Evolutionary conservation across 2,329 filamentous ascomycete genomes (phyloP), one percentile per base, ranked within the genome.

Genomic region (Fusarium caatingaense): DNA sequence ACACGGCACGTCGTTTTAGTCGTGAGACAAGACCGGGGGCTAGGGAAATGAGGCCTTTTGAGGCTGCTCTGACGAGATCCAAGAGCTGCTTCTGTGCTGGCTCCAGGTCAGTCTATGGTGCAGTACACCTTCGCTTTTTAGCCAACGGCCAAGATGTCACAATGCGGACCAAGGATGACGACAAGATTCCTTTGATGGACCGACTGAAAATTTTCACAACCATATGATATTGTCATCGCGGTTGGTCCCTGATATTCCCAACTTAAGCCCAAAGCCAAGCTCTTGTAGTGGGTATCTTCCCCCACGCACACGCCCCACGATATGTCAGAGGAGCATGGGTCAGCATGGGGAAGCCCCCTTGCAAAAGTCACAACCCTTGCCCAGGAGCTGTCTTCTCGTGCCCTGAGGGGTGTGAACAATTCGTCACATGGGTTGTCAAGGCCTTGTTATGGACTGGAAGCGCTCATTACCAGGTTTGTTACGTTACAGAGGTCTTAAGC

Each of bases 31-130:
- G 48, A 41, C 58, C 55, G 41, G 45, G 58, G 58, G 37, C 21
- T 21, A 44, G 41, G 41, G 49, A 66, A 69, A 71, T 71, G 68
- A 71, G 68, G 68, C 60, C 64, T 69, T 71, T 59, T 46, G 46
- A 54, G 60, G 60, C 46, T 53, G 25, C 41, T 64, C 64, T 68
- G 63, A 58, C 58, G 67, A 60, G 28, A 56, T 45, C 44, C 23
- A 34, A 63, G 66, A 45, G 46, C 57, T 46, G 41, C 20, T 51
- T 51, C 34, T 51, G 27, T 44, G 34, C 45, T 53, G 41, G 53
- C 55, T 40, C 40, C 25, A 45, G 46, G 45, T 45, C 27, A 54
- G 40, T 37, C 18, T 37, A 37, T 37, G 18, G 34, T 37, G 6
- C 34, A 37, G 9, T n/a, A 37, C 32, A 34, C 34, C 6, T 37